phyloP scores from a whole-genome alignment of 192 early-diverging fungal species.

The Linnemannia schmuckeri region DNA sequence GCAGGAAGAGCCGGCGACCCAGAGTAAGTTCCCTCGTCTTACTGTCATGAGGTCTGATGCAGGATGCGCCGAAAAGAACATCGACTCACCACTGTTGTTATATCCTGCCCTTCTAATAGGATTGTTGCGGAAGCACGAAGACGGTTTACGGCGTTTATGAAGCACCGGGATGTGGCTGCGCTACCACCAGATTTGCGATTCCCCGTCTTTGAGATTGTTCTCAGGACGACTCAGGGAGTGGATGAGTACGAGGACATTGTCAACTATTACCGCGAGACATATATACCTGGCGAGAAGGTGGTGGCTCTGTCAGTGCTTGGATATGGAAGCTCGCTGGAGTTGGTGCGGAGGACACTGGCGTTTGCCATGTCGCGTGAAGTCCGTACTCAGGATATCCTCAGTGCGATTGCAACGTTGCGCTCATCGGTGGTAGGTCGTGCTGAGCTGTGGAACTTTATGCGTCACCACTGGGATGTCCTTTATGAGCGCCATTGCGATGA shows the following conservation, averaged over 20 bases:
- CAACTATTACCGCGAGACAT: constrained; percentile 61
- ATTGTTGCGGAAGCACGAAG: constrained; percentile 77
- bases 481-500: constrained; percentile 67
- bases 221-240: constrained; percentile 62
- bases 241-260: constrained; percentile 59
- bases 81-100: constrained; percentile 1
- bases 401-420: constrained; percentile 61
- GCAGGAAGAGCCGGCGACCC: constrained; percentile 75
- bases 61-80: too few relatives aligned
- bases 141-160: constrained; percentile 78
- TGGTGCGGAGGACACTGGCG: constrained; percentile 63
- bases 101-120: constrained; percentile 36
- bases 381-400: constrained; percentile 72
- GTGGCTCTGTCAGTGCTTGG: constrained; percentile 74
- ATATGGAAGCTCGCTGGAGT: constrained; percentile 59
- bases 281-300: constrained; percentile 68
- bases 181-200: constrained; percentile 74
- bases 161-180: constrained; percentile 61
- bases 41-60: constrained; percentile 12
- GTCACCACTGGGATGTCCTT: constrained; percentile 68
- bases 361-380: constrained; percentile 70
- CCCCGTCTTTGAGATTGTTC: constrained; percentile 74
- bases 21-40: constrained; percentile 47
- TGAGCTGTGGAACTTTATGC: constrained; percentile 79
- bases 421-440: constrained; percentile 62